Percentiles rank a stretch among this genome's conserved stretches.
Conservation (phyloP, 805 yeast genomes). For the Nakazawaea peltata region DNA sequence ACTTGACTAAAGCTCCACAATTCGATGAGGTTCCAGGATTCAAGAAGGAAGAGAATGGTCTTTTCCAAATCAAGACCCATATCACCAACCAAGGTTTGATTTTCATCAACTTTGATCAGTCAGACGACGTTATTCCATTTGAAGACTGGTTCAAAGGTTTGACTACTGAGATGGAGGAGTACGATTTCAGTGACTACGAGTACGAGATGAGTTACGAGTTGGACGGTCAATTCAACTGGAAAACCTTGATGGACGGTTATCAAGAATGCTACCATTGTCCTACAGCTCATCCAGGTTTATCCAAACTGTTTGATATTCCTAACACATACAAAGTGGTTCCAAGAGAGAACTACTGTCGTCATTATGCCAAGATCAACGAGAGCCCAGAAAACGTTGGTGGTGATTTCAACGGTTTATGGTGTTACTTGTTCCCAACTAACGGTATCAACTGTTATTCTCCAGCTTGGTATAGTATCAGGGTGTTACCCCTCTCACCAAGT, state of each 20-base stretch:
- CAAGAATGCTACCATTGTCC: slow-evolving; percentile 67
- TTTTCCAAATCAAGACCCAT: slow-evolving; percentile 47
- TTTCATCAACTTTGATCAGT: slow-evolving; percentile 45
- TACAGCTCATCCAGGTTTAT: slow-evolving; percentile 57
- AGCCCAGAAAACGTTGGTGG: slow-evolving; percentile 49
- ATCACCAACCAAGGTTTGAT: slow-evolving; percentile 49
- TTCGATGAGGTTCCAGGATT: slow-evolving; percentile 54
- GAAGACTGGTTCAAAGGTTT: slow-evolving; percentile 46
- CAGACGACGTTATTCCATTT: slow-evolving; percentile 36
- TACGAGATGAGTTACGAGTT: slow-evolving; percentile 59
- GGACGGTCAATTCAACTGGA: slow-evolving; percentile 60
- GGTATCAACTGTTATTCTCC: slow-evolving; percentile 61
- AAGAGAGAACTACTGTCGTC: slow-evolving; percentile 50
- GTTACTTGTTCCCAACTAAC: slow-evolving; percentile 51
- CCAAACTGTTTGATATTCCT: slow-evolving; percentile 45
- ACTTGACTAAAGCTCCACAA: slow-evolving; percentile 53
- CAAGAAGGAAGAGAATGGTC: slow-evolving; percentile 44
- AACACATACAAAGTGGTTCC: slow-evolving; percentile 61
- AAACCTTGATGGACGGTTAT: slow-evolving; percentile 60
- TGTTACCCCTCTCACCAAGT: slow-evolving; percentile 43
- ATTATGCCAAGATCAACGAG: slow-evolving; percentile 39
- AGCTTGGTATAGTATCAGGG: slow-evolving; percentile 58
- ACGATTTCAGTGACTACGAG: slow-evolving; percentile 52
- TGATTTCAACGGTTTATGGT: slow-evolving; percentile 54
- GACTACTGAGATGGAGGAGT: slow-evolving; percentile 44